These are phyloP conservation scores for Fusarium sarcochroum DNA, from an alignment of 2,329 filamentous ascomycete genomes.

Conservation along the genomic window DNA sequence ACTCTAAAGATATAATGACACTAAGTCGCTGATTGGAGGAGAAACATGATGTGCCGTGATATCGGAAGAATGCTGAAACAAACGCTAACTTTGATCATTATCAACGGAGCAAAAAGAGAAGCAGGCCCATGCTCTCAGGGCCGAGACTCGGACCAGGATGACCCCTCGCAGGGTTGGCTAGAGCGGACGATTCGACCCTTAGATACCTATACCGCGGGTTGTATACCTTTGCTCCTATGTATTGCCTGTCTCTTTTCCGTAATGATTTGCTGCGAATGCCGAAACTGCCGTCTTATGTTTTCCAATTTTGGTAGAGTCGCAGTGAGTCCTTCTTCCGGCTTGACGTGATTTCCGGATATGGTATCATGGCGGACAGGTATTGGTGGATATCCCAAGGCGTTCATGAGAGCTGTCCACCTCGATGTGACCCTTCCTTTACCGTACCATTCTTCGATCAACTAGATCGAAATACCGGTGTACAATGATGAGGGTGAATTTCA, in stretches of 20 bases:
- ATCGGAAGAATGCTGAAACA: slow-evolving; percentile 43
- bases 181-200: neutral
- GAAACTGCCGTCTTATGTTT: slow-evolving; percentile 8
- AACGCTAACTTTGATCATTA: slow-evolving; percentile 2
- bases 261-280: slow-evolving; percentile 1
- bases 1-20: slow-evolving; percentile 27
- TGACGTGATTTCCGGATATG: slow-evolving; percentile 30
- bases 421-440: slow-evolving; percentile 10
- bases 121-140: slow-evolving; percentile 6
- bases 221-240: neutral
- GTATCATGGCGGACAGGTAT: slow-evolving; percentile 23
- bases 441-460: neutral
- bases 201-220: neutral
- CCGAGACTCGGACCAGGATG: slow-evolving; percentile 5
- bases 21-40: slow-evolving; percentile 44
- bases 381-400: slow-evolving; percentile 21
- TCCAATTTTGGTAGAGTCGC: slow-evolving; percentile 1
- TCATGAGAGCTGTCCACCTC: neutral
- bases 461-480: neutral
- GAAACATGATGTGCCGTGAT: slow-evolving; percentile 31
- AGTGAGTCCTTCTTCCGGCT: slow-evolving; percentile 2
- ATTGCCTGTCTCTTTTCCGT: neutral
- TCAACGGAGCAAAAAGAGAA: neutral
- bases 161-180: neutral
- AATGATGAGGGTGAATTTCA: neutral